Conservation (phyloP, 2,329 filamentous ascomycete species). For the Phoma sp. region DNA sequence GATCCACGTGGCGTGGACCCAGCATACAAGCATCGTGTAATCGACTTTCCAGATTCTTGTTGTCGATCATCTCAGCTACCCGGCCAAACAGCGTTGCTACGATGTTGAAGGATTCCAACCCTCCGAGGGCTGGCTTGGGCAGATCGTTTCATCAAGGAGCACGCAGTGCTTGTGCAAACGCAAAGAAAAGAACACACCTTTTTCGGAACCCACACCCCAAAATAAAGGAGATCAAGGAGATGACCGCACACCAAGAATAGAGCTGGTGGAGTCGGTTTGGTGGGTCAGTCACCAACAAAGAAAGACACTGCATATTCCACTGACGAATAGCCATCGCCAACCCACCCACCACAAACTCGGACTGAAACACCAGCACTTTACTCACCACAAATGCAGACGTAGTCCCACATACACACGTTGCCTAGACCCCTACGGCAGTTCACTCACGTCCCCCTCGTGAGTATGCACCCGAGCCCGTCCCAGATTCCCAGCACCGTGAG, state of each 20-base stretch:
- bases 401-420: not conserved
- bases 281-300: conserved; percentile 6
- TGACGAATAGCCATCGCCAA: conserved; percentile 5
- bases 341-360: not conserved
- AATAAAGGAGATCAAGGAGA: not conserved
- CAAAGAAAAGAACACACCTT: too few relatives aligned
- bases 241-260: conserved; percentile 6
- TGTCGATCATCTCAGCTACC: too few relatives aligned
- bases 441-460: not conserved
- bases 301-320: conserved; percentile 2
- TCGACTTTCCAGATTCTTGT: too few relatives aligned
- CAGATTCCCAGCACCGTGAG: not conserved
- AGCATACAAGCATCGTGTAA: too few relatives aligned
- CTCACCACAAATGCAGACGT: not conserved
- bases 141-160: too few relatives aligned
- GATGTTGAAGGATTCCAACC: too few relatives aligned
- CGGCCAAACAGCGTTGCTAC: too few relatives aligned
- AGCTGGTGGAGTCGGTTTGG: conserved; percentile 5
- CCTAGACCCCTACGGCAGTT: conserved; percentile 9
- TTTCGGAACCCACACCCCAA: too few relatives aligned
- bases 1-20: too few relatives aligned
- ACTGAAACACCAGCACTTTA: conserved; percentile 13
- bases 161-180: too few relatives aligned
- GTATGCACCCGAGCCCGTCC: not conserved
- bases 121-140: too few relatives aligned